Percentiles rank a stretch among this genome's conserved stretches.
Conservation (phyloP, 345 rosid species). For the Isatis tinctoria region DNA sequence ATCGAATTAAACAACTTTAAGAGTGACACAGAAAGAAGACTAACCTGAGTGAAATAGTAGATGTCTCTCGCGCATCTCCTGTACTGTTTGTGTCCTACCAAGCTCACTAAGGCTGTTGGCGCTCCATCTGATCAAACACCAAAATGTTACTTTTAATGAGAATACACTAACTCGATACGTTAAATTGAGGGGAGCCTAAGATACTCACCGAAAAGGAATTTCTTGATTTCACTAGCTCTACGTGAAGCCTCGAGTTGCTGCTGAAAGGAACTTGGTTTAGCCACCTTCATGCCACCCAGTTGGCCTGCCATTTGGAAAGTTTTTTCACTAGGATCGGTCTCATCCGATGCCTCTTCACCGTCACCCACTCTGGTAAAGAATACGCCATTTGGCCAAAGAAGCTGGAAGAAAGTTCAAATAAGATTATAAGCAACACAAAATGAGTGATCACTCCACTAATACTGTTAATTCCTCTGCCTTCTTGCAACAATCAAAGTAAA, state of each 20-base stretch:
- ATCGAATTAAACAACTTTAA: neutral
- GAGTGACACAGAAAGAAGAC: neutral
- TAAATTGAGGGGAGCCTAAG: neutral
- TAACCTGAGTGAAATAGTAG: slow-evolving; percentile 92
- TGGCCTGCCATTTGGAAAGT: slow-evolving; percentile 43
- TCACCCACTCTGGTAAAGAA: slow-evolving; percentile 62
- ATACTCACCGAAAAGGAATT: slow-evolving; percentile 77
- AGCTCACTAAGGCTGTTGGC: slow-evolving; percentile 83
- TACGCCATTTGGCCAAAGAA: slow-evolving; percentile 87
- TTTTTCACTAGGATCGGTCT: slow-evolving; percentile 32
- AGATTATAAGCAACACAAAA: slow-evolving; percentile 4
- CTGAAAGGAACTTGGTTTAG: slow-evolving; percentile 67
- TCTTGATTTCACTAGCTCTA: slow-evolving; percentile 75
- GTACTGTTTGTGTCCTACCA: slow-evolving; percentile 89
- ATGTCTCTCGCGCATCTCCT: slow-evolving; percentile 91
- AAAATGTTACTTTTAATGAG: neutral
- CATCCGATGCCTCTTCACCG: slow-evolving; percentile 33
- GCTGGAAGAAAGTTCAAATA: slow-evolving; percentile 33
- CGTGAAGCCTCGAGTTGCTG: slow-evolving; percentile 83
- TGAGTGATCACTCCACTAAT: neutral
- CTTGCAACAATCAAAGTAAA: neutral
- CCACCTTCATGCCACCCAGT: slow-evolving; percentile 47
- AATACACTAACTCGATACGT: neutral
- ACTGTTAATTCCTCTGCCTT: neutral
- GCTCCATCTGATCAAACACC: slow-evolving; percentile 69